phyloP scores from a whole-genome alignment of 441 rosid genomes.

The Oxalis stricta region DNA sequence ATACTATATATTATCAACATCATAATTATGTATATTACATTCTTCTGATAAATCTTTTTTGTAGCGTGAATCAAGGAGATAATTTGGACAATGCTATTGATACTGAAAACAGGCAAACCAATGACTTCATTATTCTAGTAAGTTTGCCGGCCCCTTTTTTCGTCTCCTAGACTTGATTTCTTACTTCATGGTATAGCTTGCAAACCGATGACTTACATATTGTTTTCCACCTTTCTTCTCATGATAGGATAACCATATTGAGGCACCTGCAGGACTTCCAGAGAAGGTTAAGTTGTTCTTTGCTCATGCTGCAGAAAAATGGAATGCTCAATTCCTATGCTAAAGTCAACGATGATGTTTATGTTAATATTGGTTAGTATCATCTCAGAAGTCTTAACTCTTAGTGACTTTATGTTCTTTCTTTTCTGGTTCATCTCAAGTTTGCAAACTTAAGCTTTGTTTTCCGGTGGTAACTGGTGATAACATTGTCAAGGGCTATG shows the following conservation, averaged over 20 bases:
- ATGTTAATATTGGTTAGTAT: constrained; percentile 45
- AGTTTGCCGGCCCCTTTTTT: constrained; percentile 15
- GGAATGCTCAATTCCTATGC: constrained; percentile 75
- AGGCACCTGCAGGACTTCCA: constrained; percentile 42
- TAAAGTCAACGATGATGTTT: constrained; percentile 52
- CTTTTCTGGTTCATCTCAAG: neutral
- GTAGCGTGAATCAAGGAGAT: constrained; percentile 72
- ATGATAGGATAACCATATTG: constrained; percentile 43
- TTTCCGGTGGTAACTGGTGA: no score
- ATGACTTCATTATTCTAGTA: constrained; percentile 79
- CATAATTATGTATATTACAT: constrained; percentile 1
- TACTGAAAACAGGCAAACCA: constrained; percentile 51
- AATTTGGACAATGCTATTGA: constrained; percentile 69
- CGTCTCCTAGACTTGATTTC: neutral
- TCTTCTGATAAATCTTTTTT: constrained; percentile 12
- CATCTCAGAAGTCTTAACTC: neutral
- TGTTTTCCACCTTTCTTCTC: neutral
- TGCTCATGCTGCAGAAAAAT: constrained; percentile 48
- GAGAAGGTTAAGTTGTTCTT: constrained; percentile 51
- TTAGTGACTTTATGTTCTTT: neutral
- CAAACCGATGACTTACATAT: no score
- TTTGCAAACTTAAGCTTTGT: neutral
- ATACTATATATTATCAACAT: constrained; percentile 2
- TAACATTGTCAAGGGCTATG: no score
- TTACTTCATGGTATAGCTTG: neutral